phyloP scores from a whole-genome alignment of 1,284 basidiomycete genomes.

The Ustilago shanxiensis region DNA sequence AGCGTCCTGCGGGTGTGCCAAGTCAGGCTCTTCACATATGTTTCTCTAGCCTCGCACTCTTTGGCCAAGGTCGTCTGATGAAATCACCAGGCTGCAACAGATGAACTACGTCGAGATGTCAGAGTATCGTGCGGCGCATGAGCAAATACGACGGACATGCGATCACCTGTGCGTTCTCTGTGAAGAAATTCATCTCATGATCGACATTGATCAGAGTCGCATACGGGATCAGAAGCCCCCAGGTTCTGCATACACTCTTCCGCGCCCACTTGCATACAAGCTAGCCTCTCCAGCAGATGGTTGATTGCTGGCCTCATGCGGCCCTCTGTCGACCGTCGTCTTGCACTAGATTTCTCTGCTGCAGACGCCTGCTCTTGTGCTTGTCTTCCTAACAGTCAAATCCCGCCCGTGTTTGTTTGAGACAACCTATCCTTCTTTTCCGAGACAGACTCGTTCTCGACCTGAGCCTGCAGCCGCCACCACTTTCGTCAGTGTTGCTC shows the following conservation, averaged over 20 bases:
- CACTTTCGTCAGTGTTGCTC: slow-evolving; percentile 21
- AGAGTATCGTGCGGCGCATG: neutral
- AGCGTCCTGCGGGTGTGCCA: neutral
- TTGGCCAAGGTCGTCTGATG: neutral
- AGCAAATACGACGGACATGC: neutral
- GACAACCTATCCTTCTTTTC: slow-evolving; percentile 7
- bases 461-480: slow-evolving; percentile 11
- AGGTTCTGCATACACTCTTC: slow-evolving; percentile 5
- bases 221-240: neutral
- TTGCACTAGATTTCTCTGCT: neutral
- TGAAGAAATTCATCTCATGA: neutral
- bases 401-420: neutral
- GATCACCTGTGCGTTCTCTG: neutral
- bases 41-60: neutral
- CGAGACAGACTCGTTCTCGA: slow-evolving; percentile 24
- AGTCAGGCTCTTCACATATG: neutral
- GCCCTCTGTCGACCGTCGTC: neutral
- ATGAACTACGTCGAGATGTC: neutral
- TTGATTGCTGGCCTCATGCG: neutral
- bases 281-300: neutral
- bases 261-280: slow-evolving; percentile 15
- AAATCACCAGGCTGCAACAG: neutral
- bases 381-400: neutral
- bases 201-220: neutral
- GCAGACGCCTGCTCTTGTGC: neutral